Evolutionary conservation across 2,329 filamentous ascomycete species (phyloP), one percentile per base, ranked within the genome.

Genomic region (Fusarium sp.): DNA sequence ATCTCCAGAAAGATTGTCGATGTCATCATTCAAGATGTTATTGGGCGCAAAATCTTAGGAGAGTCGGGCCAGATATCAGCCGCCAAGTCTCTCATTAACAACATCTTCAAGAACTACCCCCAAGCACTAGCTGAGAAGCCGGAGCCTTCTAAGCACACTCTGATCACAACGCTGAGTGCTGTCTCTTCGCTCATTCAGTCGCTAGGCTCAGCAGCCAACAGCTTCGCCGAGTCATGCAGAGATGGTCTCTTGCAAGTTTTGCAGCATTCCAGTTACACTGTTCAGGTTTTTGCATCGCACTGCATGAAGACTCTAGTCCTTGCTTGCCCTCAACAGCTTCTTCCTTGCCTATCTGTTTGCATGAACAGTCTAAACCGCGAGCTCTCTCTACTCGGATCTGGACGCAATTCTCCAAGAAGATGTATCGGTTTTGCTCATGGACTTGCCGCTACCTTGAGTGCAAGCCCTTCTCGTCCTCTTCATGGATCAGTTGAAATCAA

Each of bases 401-500:
- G 88, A 7, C 85, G 92, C 48, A 91, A 92, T 71, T 93, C 91
- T 1, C 89, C 92, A 15, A 85, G 92, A 55, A 86, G 91, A 69
- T 98, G 94, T 74, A 84, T 96, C 29, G 95, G 94, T 3, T 95
- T 96, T 73, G 92, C 95, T 1, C 92, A 97, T 77, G 94, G 93
- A 6, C 83, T 99, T 52, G 93, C 95, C 24, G 92, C 94, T 11
- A 90, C 95, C 58, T 83, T 99, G 48, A 97, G 94, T 73, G 94
- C 92, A 3, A 96, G 93, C 39, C 91, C 92, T 10, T 81, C 90
- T 31, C 92, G 96, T 61, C 94, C 95, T 1, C 81, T 99, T 3
- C 95, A 98, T 74, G 94, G 95, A 11, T 97, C 95, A 1, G 90
- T 98, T 2, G 95, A 99, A 72, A 91, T 98, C 53, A 97, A 97